Conservation (phyloP, 2,329 filamentous ascomycete genomes). For the Stromatinia cepivora region DNA sequence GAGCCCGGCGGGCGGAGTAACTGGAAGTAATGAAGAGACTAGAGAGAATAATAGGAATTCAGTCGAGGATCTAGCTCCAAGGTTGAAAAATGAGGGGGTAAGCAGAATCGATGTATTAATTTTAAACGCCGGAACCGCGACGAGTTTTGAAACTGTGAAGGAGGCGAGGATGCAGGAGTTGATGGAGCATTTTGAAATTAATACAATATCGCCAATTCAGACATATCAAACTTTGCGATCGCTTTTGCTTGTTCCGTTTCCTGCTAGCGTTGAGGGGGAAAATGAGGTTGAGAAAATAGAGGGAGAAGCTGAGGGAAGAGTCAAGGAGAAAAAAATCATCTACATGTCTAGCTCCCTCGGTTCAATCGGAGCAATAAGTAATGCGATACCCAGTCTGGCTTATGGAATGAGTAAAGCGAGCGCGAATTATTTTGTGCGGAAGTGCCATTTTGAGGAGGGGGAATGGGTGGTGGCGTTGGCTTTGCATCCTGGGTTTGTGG, state of each 20-base stretch:
- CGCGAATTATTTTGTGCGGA: conserved; percentile 43
- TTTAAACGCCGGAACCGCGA: conserved; percentile 50
- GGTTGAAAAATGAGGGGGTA: conserved; percentile 38
- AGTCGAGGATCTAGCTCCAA: neutral
- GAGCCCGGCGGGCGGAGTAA: too few relatives aligned
- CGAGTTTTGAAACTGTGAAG: conserved; percentile 38
- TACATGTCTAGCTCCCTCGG: conserved; percentile 42
- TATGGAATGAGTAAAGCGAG: conserved; percentile 49
- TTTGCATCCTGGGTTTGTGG: conserved; percentile 34
- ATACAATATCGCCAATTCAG: conserved; percentile 47
- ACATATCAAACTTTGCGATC: conserved; percentile 48
- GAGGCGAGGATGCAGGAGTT: conserved; percentile 43
- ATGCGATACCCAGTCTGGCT: conserved; percentile 31
- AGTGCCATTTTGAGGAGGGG: conserved; percentile 44
- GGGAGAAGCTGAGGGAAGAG: conserved; percentile 21
- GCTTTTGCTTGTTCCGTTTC: conserved; percentile 41
- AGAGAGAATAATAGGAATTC: fast-evolving
- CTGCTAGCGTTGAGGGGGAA: neutral
- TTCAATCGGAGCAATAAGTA: conserved; percentile 32
- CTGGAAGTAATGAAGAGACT: too few relatives aligned
- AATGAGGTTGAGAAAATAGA: neutral
- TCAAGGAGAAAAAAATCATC: conserved; percentile 42
- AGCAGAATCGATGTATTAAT: conserved; percentile 51
- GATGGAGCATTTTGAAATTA: conserved; percentile 44
- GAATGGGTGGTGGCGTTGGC: conserved; percentile 40